These are phyloP conservation scores for Solanum sparsipilum DNA, from an alignment of 257 asterid species.

Conservation along the genomic window DNA sequence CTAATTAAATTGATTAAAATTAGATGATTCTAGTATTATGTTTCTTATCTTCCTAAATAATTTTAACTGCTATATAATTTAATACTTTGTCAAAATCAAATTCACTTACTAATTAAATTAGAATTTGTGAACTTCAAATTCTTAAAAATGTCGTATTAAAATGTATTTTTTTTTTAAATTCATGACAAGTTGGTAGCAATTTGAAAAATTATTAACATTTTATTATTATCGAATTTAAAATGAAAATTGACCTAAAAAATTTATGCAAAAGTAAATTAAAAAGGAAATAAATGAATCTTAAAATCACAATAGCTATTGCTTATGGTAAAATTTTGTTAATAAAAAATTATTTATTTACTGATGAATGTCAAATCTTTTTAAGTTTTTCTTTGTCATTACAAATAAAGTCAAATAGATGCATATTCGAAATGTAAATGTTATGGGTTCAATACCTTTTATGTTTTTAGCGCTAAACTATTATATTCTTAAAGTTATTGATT, in stretches of 20 bases:
- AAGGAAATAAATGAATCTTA: not conserved
- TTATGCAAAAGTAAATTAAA: not conserved
- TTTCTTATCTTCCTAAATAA: not conserved
- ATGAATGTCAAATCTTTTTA: not conserved
- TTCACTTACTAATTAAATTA: not conserved
- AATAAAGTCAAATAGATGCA: not conserved
- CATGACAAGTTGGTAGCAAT: not conserved
- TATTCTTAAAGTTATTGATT: not conserved
- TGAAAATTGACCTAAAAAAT: not conserved
- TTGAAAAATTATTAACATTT: too few relatives aligned
- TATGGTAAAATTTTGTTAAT: not conserved
- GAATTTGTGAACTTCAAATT: not conserved
- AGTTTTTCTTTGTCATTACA: too few relatives aligned
- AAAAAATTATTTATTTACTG: too few relatives aligned
- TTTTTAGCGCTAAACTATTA: not conserved
- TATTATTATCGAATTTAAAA: too few relatives aligned
- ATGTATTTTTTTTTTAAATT: not conserved
- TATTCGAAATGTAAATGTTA: too few relatives aligned
- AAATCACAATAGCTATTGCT: not conserved
- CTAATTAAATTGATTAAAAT: not conserved
- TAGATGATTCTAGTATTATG: not conserved
- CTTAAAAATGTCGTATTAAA: not conserved
- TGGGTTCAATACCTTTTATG: not conserved
- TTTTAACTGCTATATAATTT: not conserved
- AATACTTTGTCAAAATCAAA: not conserved